A percentile compares a stretch with the other conserved stretches of the same genome.
phyloP scores from a whole-genome alignment of 257 asterid genomes.

The Verbascum thapsus region DNA sequence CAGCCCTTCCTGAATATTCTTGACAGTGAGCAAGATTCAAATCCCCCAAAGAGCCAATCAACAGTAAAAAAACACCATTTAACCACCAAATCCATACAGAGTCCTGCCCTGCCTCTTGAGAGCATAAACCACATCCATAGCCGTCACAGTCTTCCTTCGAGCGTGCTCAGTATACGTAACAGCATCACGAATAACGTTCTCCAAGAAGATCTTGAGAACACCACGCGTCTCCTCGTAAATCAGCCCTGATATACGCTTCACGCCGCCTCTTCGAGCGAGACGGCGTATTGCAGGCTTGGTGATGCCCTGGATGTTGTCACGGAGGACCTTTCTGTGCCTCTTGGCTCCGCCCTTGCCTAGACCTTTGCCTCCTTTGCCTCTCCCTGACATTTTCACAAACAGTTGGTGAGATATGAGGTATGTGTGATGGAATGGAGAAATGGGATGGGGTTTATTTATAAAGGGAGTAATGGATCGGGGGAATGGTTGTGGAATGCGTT shows the following conservation, averaged over 20 bases:
- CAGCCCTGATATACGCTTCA: conserved; percentile 47
- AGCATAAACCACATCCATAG: conserved; percentile 52
- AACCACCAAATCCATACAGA: conserved; percentile 45
- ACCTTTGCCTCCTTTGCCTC: conserved; percentile 51
- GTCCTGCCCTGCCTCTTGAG: conserved; percentile 52
- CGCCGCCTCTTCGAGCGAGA: conserved; percentile 48
- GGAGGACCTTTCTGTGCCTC: conserved; percentile 49
- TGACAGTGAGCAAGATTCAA: conserved; percentile 44
- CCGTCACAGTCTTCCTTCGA: conserved; percentile 47
- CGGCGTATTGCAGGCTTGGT: conserved; percentile 53
- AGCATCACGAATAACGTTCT: conserved; percentile 46
- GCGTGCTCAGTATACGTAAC: conserved; percentile 46
- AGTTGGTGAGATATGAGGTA: not conserved
- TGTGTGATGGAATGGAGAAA: too few species aligned
- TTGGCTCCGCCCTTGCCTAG: conserved; percentile 51
- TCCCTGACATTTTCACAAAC: conserved; percentile 37
- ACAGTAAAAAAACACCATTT: conserved; percentile 11
- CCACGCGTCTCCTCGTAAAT: conserved; percentile 51
- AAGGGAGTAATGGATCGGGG: conserved; percentile 22
- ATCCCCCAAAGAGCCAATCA: not conserved
- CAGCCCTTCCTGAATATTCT: too few species aligned
- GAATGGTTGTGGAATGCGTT: not conserved
- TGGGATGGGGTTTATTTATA: too few species aligned
- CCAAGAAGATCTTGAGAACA: conserved; percentile 46
- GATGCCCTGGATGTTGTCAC: conserved; percentile 48